Conservation (phyloP, 108 stramenopile species). For the Discostella pseudostelligera region DNA sequence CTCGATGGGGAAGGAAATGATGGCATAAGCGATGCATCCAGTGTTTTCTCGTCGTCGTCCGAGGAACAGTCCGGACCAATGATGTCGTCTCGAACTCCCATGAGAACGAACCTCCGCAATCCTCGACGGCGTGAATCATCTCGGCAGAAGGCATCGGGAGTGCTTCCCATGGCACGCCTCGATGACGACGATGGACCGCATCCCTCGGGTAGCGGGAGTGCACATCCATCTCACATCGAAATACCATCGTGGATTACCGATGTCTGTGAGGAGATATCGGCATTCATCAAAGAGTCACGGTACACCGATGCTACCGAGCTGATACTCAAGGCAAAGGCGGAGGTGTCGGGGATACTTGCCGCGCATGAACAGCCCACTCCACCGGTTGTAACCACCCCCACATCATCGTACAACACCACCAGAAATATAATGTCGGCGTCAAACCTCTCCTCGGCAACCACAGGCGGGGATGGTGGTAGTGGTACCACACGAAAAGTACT, state of each 20-base stretch:
- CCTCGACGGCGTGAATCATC: conserved; percentile 4
- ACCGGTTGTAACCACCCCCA: conserved; percentile 10
- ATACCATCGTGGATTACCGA: conserved; percentile 76
- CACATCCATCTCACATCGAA: conserved; percentile 46
- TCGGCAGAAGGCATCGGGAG: conserved; percentile 22
- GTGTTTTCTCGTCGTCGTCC: conserved; percentile 40
- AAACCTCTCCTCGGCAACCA: too few species aligned
- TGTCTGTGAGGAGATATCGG: conserved; percentile 69
- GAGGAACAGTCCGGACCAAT: conserved; percentile 24
- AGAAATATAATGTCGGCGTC: too few species aligned
- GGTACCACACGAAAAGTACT: conserved; percentile 48
- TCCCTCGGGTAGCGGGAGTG: neutral
- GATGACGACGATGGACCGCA: conserved; percentile 26
- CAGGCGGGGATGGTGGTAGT: too few species aligned
- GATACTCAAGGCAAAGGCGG: conserved; percentile 71
- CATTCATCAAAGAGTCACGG: conserved; percentile 79
- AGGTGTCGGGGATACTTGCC: conserved; percentile 60
- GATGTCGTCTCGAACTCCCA: conserved; percentile 21
- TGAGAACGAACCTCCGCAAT: conserved; percentile 22
- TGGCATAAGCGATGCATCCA: conserved; percentile 32
- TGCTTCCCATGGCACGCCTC: neutral
- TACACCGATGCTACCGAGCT: conserved; percentile 82
- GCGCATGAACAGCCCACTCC: conserved; percentile 22
- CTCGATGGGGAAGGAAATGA: conserved; percentile 15
- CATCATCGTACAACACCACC: conserved; percentile 4